These are phyloP conservation scores for Prosopis cineraria DNA, from an alignment of 306 rosid genomes.

Conservation along the genomic window DNA sequence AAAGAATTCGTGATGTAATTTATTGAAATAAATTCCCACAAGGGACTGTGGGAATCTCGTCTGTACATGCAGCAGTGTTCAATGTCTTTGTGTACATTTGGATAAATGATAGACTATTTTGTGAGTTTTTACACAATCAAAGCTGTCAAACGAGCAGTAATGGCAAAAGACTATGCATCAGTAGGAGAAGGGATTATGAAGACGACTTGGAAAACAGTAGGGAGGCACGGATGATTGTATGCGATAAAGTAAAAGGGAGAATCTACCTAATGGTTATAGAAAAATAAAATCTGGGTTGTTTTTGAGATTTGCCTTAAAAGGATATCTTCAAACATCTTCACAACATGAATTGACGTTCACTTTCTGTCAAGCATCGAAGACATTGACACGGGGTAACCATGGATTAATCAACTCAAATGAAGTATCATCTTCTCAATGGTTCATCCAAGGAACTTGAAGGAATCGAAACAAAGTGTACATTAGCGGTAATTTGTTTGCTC, in stretches of 20 bases:
- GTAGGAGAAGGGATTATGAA: constrained; percentile 9
- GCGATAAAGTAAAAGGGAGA: constrained; percentile 9
- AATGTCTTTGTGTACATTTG: constrained; percentile 35
- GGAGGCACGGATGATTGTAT: constrained; percentile 8
- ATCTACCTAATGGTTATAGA: not conserved
- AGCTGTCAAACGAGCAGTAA: constrained; percentile 27
- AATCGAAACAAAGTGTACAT: no score
- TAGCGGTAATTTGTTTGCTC: no score
- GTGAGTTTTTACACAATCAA: constrained; percentile 22
- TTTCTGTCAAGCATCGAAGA: not conserved
- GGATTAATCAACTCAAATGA: constrained; percentile 20
- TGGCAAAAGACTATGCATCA: not conserved
- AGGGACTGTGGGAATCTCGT: constrained; percentile 25
- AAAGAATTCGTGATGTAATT: constrained; percentile 28
- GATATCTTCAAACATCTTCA: not conserved
- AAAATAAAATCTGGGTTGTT: constrained; percentile 1
- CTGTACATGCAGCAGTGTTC: constrained; percentile 39
- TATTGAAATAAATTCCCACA: constrained; percentile 48
- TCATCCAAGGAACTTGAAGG: no score
- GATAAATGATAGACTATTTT: constrained; percentile 28
- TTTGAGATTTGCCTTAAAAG: constrained; percentile 2
- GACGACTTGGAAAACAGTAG: constrained; percentile 15
- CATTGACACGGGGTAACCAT: not conserved
- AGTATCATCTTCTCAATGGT: no score
- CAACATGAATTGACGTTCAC: not conserved